phyloP scores from a whole-genome alignment of 2,329 filamentous ascomycete species.

The Microcyclosporella mali region DNA sequence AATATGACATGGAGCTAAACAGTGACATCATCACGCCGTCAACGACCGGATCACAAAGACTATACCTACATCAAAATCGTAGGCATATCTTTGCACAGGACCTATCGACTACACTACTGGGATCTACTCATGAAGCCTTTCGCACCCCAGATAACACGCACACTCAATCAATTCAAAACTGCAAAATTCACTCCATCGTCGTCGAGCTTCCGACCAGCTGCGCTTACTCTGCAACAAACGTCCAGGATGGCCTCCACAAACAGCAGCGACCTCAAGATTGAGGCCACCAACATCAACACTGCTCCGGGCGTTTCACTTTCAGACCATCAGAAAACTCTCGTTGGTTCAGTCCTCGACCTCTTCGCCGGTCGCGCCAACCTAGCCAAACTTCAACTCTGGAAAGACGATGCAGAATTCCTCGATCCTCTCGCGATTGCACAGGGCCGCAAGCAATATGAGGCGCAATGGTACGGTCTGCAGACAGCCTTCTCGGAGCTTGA shows the following conservation, averaged over 20 bases:
- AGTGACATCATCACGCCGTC: too few relatives aligned
- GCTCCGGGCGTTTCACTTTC: slow-evolving; percentile 47
- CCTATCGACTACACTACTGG: not conserved
- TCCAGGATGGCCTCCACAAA: slow-evolving; percentile 9
- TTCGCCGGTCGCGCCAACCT: slow-evolving; percentile 56
- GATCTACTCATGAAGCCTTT: slow-evolving; percentile 8
- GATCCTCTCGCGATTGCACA: slow-evolving; percentile 54
- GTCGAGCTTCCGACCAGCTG: not conserved
- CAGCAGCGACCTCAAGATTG: slow-evolving; percentile 40
- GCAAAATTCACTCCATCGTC: not conserved
- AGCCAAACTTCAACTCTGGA: slow-evolving; percentile 55
- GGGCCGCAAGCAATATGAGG: slow-evolving; percentile 49
- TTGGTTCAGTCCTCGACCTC: slow-evolving; percentile 56
- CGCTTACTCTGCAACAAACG: not conserved
- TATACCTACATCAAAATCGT: not conserved
- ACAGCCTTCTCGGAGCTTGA: slow-evolving; percentile 54
- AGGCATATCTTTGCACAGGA: not conserved
- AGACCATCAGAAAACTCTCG: slow-evolving; percentile 47
- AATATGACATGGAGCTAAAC: too few relatives aligned
- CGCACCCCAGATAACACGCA: slow-evolving; percentile 10
- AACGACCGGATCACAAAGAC: not conserved
- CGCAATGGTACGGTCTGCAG: slow-evolving; percentile 56
- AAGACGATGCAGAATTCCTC: slow-evolving; percentile 51
- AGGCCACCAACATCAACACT: slow-evolving; percentile 50
- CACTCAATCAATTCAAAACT: too few relatives aligned